Evolutionary conservation across 2,329 filamentous ascomycete genomes (phyloP).

Genomic region (Nothophoma quercina): DNA sequence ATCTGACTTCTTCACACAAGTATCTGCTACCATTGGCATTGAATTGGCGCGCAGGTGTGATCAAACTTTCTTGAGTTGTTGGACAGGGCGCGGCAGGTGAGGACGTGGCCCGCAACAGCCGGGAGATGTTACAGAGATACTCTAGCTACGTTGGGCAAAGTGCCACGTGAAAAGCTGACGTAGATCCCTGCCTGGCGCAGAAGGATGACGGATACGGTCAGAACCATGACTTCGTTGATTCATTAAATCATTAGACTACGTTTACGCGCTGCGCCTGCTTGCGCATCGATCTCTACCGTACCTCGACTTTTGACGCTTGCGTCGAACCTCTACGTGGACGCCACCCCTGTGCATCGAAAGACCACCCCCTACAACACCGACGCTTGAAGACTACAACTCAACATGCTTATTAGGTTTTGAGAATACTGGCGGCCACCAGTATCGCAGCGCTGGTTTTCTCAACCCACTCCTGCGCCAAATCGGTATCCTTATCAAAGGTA

Average conservation of each 20-base stretch:
- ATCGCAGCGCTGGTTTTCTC: conserved; percentile 45
- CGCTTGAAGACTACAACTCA: background rate
- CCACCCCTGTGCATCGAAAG: background rate
- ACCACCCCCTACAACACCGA: conserved; percentile 1
- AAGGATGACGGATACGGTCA: background rate
- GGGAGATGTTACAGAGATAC: background rate
- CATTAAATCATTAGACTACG: conserved; percentile 13
- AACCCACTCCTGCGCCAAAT: conserved; percentile 45
- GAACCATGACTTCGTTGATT: background rate
- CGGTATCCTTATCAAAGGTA: conserved; percentile 41
- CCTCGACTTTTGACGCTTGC: background rate
- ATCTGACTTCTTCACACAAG: conserved; percentile 5
- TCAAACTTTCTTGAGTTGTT: conserved; percentile 1
- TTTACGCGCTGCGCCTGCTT: conserved; percentile 6
- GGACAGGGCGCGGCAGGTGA: conserved; percentile 4
- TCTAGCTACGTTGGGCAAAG: conserved; percentile 10
- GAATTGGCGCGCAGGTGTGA: background rate
- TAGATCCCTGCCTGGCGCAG: conserved; percentile 10
- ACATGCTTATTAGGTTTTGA: conserved; percentile 27
- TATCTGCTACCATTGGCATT: conserved; percentile 5
- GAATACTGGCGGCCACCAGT: conserved; percentile 41
- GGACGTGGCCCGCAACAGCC: conserved; percentile 9
- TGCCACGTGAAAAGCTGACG: conserved; percentile 5
- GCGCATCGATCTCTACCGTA: background rate
- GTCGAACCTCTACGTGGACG: conserved; percentile 1